These are phyloP conservation scores for Aurantiochytrium sp. DNA, from an alignment of 108 stramenopile genomes.

Conservation along the genomic window DNA sequence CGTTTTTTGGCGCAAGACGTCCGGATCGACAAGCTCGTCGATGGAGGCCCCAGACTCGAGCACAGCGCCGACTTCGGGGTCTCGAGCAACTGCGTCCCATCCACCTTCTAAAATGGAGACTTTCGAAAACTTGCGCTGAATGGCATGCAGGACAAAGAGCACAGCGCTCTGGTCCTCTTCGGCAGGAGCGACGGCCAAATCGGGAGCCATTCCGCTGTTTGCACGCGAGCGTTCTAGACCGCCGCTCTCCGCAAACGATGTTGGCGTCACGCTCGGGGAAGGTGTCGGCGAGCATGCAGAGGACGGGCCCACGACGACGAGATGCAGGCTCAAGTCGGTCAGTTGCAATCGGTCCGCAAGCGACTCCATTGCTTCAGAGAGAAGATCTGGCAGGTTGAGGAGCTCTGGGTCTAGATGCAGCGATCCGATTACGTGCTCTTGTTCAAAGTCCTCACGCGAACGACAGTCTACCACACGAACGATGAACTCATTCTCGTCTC, in stretches of 20 bases:
- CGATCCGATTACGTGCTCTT: not conserved
- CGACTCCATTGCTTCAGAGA: not conserved
- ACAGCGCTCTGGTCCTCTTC: not conserved
- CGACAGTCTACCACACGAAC: not conserved
- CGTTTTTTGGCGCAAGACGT: not conserved
- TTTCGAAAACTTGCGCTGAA: not conserved
- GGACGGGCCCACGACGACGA: not conserved
- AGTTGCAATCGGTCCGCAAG: not conserved
- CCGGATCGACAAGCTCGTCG: not conserved
- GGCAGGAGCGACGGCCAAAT: not conserved
- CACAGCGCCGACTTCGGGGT: not conserved
- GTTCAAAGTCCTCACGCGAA: not conserved
- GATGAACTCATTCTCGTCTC: not conserved
- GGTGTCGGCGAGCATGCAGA: not conserved
- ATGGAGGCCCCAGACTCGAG: not conserved
- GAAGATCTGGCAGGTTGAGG: not conserved
- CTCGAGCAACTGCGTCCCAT: not conserved
- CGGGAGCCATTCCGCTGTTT: not conserved
- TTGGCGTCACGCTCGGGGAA: not conserved
- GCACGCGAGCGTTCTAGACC: not conserved
- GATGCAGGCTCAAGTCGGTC: not conserved
- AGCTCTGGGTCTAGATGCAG: not conserved
- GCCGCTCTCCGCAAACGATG: not conserved
- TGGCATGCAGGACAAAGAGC: not conserved
- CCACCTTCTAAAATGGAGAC: not conserved